Evolutionary conservation across 352 stramenopile species (phyloP), one percentile per base, ranked within the genome.

Genomic region (Globisporangium rhizosaccharum): DNA sequence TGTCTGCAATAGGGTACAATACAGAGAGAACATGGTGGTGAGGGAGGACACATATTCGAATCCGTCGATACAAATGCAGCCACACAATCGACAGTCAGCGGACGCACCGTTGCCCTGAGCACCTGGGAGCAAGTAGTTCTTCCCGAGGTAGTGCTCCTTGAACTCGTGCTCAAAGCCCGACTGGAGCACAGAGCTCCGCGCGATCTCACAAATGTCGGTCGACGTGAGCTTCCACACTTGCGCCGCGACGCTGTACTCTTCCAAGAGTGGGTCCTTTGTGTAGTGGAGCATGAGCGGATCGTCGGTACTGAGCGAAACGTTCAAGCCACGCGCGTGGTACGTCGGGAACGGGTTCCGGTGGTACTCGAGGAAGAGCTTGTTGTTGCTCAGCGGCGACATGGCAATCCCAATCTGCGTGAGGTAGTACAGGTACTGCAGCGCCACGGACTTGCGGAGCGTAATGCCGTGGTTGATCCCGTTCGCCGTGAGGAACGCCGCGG

Each of bases 401-500:
- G 92, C 90, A 57, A 98, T 89, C 28, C 96, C 87, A 56, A 99
- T 96, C 73, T 99, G 96, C 50, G 94, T 94, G 14, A 99, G 83
- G 79, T 99, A 99, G 79, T 99, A 99, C 45, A 99, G 72, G 69
- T 99, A 99, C 72, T 99, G 97, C 47, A 99, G 76, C 39, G 76
- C 87, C 36, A 98, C 92, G 49, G 96, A 92, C 71, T 98, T 98
- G 56, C 97, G 89, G 37, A 99, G 79, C 51, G 97, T 96, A 73
- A 99, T 98, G 26, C 97, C 97, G 72, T 99, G 97, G 81, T 99
- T 99, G 72, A 99, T 99, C 55, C 83, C 82, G 53, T 98, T 94
- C 9, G 92, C 82, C 46, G 85, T 89, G 26, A 98, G 65, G 67
- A 91, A 97, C 25, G 84, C 75, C 14, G 89, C 86, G 0, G 88